Conservation (phyloP, 495 filamentous ascomycete genomes). For the Acidomyces sp. region DNA sequence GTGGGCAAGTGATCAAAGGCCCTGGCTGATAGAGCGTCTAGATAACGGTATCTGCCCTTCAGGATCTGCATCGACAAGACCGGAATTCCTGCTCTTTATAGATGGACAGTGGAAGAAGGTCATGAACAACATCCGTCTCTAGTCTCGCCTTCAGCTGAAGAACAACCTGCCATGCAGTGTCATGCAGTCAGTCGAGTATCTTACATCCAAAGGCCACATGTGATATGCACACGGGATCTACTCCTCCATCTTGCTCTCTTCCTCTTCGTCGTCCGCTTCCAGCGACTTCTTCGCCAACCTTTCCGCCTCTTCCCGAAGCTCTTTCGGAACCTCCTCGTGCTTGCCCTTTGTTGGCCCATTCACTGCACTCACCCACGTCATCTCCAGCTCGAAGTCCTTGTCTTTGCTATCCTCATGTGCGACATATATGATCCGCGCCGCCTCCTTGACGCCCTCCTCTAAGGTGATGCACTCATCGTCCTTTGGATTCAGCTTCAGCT, state of each 20-base stretch:
- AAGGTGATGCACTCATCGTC: slow-evolving; percentile 48
- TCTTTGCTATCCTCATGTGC: slow-evolving; percentile 96
- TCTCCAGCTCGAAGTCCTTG: slow-evolving; percentile 98
- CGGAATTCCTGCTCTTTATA: no score
- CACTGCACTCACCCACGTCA: slow-evolving; percentile 84
- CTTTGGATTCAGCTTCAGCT: slow-evolving; percentile 71
- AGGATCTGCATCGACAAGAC: no score
- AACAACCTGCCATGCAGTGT: no score
- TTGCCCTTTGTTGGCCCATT: slow-evolving; percentile 79
- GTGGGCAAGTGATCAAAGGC: no score
- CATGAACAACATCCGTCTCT: no score
- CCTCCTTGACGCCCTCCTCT: slow-evolving; percentile 83
- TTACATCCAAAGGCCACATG: no score
- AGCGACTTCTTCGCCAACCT: slow-evolving; percentile 34
- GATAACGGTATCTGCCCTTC: no score
- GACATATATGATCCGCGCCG: slow-evolving; percentile 88
- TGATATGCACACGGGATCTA: slow-evolving; percentile 10
- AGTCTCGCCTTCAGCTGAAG: no score
- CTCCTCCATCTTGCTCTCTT: slow-evolving; percentile 31
- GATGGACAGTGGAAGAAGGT: no score
- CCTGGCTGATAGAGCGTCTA: no score
- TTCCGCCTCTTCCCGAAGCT: slow-evolving; percentile 81
- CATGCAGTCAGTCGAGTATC: no score
- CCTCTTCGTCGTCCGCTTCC: slow-evolving; percentile 33
- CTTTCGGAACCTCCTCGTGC: slow-evolving; percentile 84